Evolutionary conservation across 148 eudicot genomes (phyloP).

Genomic region (Spergularia bocconei): DNA sequence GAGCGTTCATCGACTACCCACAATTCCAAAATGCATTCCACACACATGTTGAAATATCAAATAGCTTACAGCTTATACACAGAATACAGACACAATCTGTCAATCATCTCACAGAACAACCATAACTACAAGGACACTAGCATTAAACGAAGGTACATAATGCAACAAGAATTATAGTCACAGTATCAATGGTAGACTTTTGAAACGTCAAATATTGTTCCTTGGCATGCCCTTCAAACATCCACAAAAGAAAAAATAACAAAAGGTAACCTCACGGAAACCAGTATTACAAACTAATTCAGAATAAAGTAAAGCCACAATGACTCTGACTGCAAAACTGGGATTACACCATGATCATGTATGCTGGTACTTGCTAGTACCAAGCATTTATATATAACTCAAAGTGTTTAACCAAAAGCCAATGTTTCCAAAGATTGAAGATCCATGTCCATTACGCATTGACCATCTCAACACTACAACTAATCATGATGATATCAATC

Average conservation of each 20-base stretch:
- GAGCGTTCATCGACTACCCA: background rate
- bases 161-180: background rate
- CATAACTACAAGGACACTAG: background rate
- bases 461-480: background rate
- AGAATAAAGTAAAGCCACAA: background rate
- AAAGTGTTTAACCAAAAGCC: no score
- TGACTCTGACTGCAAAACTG: background rate
- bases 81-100: background rate
- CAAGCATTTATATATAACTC: no score
- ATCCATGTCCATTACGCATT: no score
- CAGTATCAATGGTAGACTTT: background rate
- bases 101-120: background rate
- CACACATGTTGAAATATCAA: no score
- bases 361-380: background rate
- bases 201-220: background rate
- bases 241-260: no score
- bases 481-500: background rate
- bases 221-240: background rate
- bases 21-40: background rate
- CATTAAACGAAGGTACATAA: background rate
- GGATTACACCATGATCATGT: background rate
- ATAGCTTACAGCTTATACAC: background rate
- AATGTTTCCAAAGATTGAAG: no score
- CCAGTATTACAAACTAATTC: background rate
- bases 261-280: background rate